Base-by-base conservation (phyloP, 257 asterid species). In the Solanum virginianum region DNA sequence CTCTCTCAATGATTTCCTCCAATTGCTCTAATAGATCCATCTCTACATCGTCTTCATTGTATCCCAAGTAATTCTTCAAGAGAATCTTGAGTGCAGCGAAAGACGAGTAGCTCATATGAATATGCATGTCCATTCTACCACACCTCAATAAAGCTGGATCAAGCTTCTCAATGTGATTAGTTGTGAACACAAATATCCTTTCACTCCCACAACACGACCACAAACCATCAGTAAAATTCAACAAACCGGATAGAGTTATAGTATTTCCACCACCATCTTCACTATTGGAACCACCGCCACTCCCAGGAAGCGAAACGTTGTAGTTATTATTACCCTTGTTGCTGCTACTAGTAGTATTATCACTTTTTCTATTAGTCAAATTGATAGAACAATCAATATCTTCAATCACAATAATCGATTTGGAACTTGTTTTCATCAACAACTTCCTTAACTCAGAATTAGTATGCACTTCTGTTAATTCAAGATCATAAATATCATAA, bases 181-280 rank as follows among this genome's bases (percentile, higher is more conserved):
- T 95, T 1, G 99, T 96, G 89, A 96, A 96, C 32, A 96, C 98
- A 85, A 94, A 94, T 54, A 96, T 95, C 89, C 97, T 89, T 88
- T 96, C 99, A 71, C 98, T 94, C 13, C 99, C 99, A 80, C 98
- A 95, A 74, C 99, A 94, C 0, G 99, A 96, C 99, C 99, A 96
- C 81, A 96, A 84, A 2, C 99, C 99, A 55, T 96, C 99, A 0
- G 98, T 96, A 74, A 96, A 96, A 81, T 96, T 96, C 88, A 96
- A 71, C 86, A 96, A 47, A 13, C 99, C 99, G 0, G 99, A 96
- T 2, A 96, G 94, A 1, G 98, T 96, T 2, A 96, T 93, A 53
- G 98, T 91, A 85, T 92, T 95, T 7, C 84, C 89, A 15, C 89
- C 91, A 0, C 89, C 91, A 0, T 89, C 93, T 10, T 90, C 97